Evolutionary conservation across 176 grass and related monocot species (phyloP).

Genomic region (Thinopyrum elongatum): DNA sequence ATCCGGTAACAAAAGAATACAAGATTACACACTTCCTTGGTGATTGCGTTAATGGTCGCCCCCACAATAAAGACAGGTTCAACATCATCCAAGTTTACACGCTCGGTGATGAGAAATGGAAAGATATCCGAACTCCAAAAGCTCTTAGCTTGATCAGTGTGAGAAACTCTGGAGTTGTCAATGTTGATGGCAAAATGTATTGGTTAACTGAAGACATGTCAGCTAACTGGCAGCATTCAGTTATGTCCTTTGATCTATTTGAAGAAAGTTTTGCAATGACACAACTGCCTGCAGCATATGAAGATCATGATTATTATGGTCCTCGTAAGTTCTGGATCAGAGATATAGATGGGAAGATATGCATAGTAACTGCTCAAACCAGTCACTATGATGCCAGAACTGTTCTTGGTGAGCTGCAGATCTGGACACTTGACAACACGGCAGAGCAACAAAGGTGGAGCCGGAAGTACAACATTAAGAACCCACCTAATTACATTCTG

Average conservation of each 20-base stretch:
- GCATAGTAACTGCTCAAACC: background rate
- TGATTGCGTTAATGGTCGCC: background rate
- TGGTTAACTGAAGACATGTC: conserved; percentile 28
- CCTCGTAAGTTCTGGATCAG: conserved; percentile 7
- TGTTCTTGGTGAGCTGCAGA: background rate
- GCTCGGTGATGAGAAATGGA: conserved; percentile 26
- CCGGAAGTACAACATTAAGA: background rate
- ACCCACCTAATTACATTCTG: background rate
- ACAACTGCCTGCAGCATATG: background rate
- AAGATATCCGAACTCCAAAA: background rate
- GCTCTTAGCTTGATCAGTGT: background rate
- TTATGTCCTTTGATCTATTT: conserved; percentile 32
- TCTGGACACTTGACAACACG: background rate
- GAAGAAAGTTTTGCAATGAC: conserved; percentile 31
- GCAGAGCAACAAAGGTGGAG: background rate
- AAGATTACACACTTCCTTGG: conserved; percentile 41
- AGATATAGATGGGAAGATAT: background rate
- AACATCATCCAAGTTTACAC: conserved; percentile 35
- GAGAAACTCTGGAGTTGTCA: conserved; percentile 27
- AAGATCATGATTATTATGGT: background rate
- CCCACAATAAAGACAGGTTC: conserved; percentile 5
- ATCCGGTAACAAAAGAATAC: conserved; percentile 28
- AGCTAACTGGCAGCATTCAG: background rate
- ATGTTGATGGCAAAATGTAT: conserved; percentile 31
- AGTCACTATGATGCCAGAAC: background rate